phyloP scores from a whole-genome alignment of 2,329 filamentous ascomycete species.

The Apiospora marii region DNA sequence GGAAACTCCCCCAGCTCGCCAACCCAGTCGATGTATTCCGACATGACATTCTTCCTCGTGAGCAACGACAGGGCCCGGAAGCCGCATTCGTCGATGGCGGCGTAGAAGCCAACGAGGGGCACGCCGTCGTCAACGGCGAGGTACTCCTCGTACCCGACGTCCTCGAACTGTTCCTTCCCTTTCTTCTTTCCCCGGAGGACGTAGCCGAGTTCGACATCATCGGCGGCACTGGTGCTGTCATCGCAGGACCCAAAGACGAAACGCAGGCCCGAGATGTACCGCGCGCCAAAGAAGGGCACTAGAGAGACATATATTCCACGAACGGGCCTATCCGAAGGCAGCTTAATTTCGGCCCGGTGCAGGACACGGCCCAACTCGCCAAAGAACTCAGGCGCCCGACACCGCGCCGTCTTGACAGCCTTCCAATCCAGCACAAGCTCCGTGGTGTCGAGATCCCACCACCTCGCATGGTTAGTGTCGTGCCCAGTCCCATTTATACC shows the following conservation, averaged over 20 bases:
- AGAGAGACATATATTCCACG: constrained; percentile 34
- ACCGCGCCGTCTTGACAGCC: constrained; percentile 28
- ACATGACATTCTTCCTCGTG: constrained; percentile 29
- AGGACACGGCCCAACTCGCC: constrained; percentile 29
- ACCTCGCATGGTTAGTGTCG: background rate
- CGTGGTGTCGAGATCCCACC: background rate
- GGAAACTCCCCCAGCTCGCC: constrained; percentile 29
- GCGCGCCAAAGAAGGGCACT: constrained; percentile 33
- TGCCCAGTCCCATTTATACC: no score
- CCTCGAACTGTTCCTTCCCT: background rate
- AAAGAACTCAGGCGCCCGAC: constrained; percentile 27
- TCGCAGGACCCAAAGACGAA: constrained; percentile 30
- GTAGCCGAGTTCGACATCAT: constrained; percentile 37
- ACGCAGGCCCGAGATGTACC: constrained; percentile 35
- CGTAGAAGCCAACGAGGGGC: constrained; percentile 33
- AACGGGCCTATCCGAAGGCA: constrained; percentile 28
- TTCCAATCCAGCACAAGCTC: constrained; percentile 27
- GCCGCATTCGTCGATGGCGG: constrained; percentile 33
- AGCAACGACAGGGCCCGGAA: constrained; percentile 34
- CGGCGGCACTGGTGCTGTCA: constrained; percentile 1
- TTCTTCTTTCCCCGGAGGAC: constrained; percentile 30
- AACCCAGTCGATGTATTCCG: constrained; percentile 34
- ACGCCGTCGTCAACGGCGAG: constrained; percentile 32
- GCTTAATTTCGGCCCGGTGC: constrained; percentile 31
- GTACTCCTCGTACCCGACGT: constrained; percentile 28